These are phyloP conservation scores for Phytophthora uliginosa DNA, from an alignment of 352 stramenopile species.

Conservation along the genomic window DNA sequence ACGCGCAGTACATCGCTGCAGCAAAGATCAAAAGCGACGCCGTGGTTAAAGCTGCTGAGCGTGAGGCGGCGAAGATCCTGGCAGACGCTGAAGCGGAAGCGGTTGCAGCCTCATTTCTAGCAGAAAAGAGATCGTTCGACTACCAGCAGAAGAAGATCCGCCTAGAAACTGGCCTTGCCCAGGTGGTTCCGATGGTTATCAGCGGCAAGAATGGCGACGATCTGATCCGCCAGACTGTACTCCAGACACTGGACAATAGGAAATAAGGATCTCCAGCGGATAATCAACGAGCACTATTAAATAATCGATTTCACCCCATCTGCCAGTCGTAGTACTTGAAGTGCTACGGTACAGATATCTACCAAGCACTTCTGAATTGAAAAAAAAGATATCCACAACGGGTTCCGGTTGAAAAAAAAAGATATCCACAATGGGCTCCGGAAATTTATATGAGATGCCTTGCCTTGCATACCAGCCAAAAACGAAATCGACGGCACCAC, in stretches of 20 bases:
- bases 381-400: no score
- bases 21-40: conserved; percentile 69
- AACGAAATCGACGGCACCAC: no score
- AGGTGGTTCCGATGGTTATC: conserved; percentile 74
- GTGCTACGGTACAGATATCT: no score
- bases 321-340: neutral
- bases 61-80: conserved; percentile 53
- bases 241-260: conserved; percentile 53
- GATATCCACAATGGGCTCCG: no score
- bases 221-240: conserved; percentile 70
- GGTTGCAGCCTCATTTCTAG: conserved; percentile 54
- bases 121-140: conserved; percentile 77
- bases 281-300: neutral
- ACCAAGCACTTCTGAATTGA: no score
- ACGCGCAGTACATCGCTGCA: conserved; percentile 67
- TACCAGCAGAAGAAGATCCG: conserved; percentile 73
- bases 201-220: conserved; percentile 86
- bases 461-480: no score
- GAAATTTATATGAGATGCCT: no score
- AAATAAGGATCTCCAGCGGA: neutral
- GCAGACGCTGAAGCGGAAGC: conserved; percentile 60
- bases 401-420: no score
- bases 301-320: neutral
- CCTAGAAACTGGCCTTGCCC: conserved; percentile 62
- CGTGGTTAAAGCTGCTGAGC: conserved; percentile 63